Conservation (phyloP, 148 eudicot genomes). For the Drosera capensis region DNA sequence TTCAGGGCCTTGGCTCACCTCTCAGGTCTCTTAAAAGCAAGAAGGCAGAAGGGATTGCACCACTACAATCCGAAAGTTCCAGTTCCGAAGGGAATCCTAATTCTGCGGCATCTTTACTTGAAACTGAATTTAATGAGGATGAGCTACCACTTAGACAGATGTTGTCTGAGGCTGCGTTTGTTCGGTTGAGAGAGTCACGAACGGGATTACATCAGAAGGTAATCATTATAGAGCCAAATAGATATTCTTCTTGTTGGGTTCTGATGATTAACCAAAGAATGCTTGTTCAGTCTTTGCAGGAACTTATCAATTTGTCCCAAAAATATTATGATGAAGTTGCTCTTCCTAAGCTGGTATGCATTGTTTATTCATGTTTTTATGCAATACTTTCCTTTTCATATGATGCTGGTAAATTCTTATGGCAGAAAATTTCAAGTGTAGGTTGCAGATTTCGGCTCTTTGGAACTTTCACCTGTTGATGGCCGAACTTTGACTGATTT, state of each 20-base stretch:
- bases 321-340: constrained; percentile 90
- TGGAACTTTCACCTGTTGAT: constrained; percentile 98
- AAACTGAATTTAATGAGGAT: constrained; percentile 27
- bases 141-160: constrained; percentile 48
- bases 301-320: constrained; percentile 73
- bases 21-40: constrained; percentile 84
- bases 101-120: constrained; percentile 18
- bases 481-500: constrained; percentile 96
- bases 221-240: constrained; percentile 2
- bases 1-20: constrained; percentile 93
- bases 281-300: constrained; percentile 63
- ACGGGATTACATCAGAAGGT: constrained; percentile 97
- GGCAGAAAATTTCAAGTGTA: constrained; percentile 13
- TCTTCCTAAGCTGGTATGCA: constrained; percentile 89
- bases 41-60: constrained; percentile 39
- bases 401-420: not conserved
- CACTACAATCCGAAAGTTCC: constrained; percentile 20
- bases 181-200: constrained; percentile 70
- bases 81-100: constrained; percentile 20
- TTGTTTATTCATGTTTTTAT: constrained; percentile 4
- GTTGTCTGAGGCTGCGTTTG: constrained; percentile 80
- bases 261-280: constrained; percentile 1
- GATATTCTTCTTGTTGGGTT: constrained; percentile 6
- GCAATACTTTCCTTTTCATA: not conserved
- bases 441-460: constrained; percentile 99